phyloP scores from a whole-genome alignment of 345 rosid genomes.

The Pistacia vera region DNA sequence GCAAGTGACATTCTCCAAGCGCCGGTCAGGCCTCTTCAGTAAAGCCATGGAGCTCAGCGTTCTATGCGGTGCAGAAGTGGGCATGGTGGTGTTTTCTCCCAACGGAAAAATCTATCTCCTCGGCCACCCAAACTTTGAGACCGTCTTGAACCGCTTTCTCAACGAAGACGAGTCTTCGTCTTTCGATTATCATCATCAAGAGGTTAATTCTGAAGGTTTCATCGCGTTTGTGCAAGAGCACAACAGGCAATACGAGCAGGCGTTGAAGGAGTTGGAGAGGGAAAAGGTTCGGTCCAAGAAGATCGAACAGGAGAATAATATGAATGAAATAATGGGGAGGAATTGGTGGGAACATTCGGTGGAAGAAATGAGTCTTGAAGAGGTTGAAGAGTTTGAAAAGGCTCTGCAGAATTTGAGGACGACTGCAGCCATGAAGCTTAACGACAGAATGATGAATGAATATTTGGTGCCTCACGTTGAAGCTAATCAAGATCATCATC shows the following conservation, averaged over 20 bases:
- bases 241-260: not conserved
- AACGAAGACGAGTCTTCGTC: not conserved
- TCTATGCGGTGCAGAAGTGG: constrained; percentile 35
- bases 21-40: constrained; percentile 34
- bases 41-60: constrained; percentile 41
- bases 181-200: not conserved
- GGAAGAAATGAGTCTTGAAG: constrained; percentile 33
- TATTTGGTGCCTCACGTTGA: not conserved
- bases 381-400: constrained; percentile 31
- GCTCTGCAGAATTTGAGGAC: constrained; percentile 34
- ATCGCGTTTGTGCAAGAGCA: constrained; percentile 7
- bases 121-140: constrained; percentile 32
- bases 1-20: constrained; percentile 33
- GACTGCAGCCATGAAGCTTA: constrained; percentile 21
- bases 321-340: not conserved
- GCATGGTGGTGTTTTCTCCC: constrained; percentile 35
- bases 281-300: constrained; percentile 19
- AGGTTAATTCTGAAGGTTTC: not conserved
- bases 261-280: constrained; percentile 27
- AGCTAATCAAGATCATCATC: not conserved
- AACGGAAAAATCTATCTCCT: constrained; percentile 31
- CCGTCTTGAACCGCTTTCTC: constrained; percentile 15
- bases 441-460: constrained; percentile 22
- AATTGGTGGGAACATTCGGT: constrained; percentile 44
- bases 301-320: constrained; percentile 20